phyloP scores from a whole-genome alignment of 768 basidiomycete genomes.

The Phlegmacium glaucopus region DNA sequence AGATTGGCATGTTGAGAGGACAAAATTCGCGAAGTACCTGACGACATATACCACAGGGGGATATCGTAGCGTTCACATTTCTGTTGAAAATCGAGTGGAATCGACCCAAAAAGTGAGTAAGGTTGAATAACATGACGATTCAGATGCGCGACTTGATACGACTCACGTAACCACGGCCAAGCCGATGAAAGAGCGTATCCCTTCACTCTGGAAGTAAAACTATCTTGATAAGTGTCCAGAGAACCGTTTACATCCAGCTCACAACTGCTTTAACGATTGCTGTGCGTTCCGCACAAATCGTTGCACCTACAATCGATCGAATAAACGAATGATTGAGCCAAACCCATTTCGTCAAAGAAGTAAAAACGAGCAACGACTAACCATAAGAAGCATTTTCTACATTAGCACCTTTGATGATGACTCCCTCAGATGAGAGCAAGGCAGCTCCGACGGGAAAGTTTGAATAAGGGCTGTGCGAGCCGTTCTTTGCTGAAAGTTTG shows the following conservation, averaged over 20 bases:
- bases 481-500: conserved; percentile 51
- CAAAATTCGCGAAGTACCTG: conserved; percentile 91
- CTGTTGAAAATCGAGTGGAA: conserved; percentile 34
- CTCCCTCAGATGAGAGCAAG: conserved; percentile 63
- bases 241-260: conserved; percentile 25
- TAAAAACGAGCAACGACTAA: conserved; percentile 26
- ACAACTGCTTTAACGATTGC: conserved; percentile 94
- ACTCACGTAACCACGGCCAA: conserved; percentile 80
- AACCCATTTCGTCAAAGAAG: no score
- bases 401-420: conserved; percentile 82
- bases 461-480: conserved; percentile 82
- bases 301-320: conserved; percentile 53
- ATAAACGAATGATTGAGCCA: no score
- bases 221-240: neutral
- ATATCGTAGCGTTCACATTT: conserved; percentile 61
- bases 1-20: conserved; percentile 62
- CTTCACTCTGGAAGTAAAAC: conserved; percentile 64
- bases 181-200: conserved; percentile 63
- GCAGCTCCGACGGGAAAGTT: conserved; percentile 94
- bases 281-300: conserved; percentile 94
- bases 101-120: neutral
- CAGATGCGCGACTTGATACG: no score
- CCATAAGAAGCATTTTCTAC: conserved; percentile 95
- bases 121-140: neutral
- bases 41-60: conserved; percentile 94